A percentile compares a stretch with the other conserved stretches of the same genome.
Conservation (phyloP, 2,329 filamentous ascomycete species). For the Zalaria sp. region DNA sequence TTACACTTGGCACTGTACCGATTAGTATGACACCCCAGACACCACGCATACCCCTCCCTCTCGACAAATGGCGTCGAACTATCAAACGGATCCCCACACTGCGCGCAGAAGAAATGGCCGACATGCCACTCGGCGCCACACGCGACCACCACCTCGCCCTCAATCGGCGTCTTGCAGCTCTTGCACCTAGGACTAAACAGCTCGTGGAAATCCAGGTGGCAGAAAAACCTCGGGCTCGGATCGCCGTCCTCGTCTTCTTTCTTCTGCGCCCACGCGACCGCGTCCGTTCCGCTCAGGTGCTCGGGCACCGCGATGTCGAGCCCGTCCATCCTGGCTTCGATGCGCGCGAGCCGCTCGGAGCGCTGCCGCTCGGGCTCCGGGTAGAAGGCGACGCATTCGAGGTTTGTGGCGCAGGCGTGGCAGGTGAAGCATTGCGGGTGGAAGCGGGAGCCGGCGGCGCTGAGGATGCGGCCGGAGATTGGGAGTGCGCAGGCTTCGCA, state of each 20-base stretch:
- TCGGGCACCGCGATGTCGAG: constrained; percentile 41
- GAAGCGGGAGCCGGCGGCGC: constrained; percentile 68
- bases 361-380: constrained; percentile 70
- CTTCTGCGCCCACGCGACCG: constrained; percentile 5
- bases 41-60: constrained; percentile 97
- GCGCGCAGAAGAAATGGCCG: constrained; percentile 96
- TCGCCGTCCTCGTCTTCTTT: constrained; percentile 45
- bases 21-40: constrained; percentile 80
- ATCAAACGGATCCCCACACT: constrained; percentile 76
- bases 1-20: constrained; percentile 81
- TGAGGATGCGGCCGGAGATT: constrained; percentile 83
- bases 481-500: constrained; percentile 75
- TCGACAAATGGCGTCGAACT: constrained; percentile 71
- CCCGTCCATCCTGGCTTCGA: constrained; percentile 44
- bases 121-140: constrained; percentile 94
- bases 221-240: constrained; percentile 71
- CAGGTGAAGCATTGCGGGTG: constrained; percentile 90
- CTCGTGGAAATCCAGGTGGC: constrained; percentile 98
- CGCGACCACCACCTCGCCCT: constrained; percentile 86
- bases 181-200: constrained; percentile 85
- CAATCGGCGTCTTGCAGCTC: constrained; percentile 90
- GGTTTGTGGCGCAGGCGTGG: constrained; percentile 69
- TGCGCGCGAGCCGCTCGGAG: constrained; percentile 58
- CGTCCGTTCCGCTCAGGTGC: constrained; percentile 43
- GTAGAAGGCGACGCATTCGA: constrained; percentile 94